phyloP scores from a whole-genome alignment of 257 asterid genomes.

The Eustoma russellianum region DNA sequence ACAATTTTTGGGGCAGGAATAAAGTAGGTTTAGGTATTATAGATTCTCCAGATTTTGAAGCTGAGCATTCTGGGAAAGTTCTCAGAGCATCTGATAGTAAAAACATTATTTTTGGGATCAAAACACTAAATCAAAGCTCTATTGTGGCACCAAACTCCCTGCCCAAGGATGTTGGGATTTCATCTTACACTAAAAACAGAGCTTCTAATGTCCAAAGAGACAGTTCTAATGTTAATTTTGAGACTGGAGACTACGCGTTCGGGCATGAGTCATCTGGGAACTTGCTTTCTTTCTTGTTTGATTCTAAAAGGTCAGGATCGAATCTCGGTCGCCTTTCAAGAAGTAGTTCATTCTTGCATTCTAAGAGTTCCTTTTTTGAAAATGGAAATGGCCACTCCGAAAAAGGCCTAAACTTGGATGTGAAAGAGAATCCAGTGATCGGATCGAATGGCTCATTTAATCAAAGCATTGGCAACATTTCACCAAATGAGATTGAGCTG shows the following conservation, averaged over 20 bases:
- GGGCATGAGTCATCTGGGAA: slow-evolving; percentile 18
- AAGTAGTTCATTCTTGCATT: slow-evolving; percentile 34
- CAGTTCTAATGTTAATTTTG: slow-evolving; percentile 55
- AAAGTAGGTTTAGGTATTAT: slow-evolving; percentile 89
- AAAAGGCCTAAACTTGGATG: slow-evolving; percentile 23
- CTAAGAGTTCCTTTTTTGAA: slow-evolving; percentile 29
- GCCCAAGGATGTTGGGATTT: slow-evolving; percentile 52
- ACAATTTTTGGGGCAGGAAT: slow-evolving; percentile 53
- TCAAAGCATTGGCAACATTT: slow-evolving; percentile 30
- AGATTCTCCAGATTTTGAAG: slow-evolving; percentile 59
- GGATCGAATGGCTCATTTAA: slow-evolving; percentile 17
- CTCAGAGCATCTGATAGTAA: slow-evolving; percentile 42
- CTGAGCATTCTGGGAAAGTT: slow-evolving; percentile 27
- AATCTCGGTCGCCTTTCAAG: slow-evolving; percentile 33
- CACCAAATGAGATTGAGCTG: slow-evolving; percentile 70
- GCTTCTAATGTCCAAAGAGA: slow-evolving; percentile 28
- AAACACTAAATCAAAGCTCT: slow-evolving; percentile 24
- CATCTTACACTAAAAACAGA: slow-evolving; percentile 20
- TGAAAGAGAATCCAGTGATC: slow-evolving; percentile 17
- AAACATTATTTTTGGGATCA: slow-evolving; percentile 46
- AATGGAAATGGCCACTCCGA: slow-evolving; percentile 9
- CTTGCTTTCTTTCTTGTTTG: slow-evolving; percentile 56
- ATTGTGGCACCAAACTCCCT: slow-evolving; percentile 47
- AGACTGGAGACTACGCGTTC: slow-evolving; percentile 42
- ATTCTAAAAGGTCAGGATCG: slow-evolving; percentile 42